Evolutionary conservation across 768 basidiomycete species (phyloP), one percentile per base, ranked within the genome.

Genomic region (Mycena pura): DNA sequence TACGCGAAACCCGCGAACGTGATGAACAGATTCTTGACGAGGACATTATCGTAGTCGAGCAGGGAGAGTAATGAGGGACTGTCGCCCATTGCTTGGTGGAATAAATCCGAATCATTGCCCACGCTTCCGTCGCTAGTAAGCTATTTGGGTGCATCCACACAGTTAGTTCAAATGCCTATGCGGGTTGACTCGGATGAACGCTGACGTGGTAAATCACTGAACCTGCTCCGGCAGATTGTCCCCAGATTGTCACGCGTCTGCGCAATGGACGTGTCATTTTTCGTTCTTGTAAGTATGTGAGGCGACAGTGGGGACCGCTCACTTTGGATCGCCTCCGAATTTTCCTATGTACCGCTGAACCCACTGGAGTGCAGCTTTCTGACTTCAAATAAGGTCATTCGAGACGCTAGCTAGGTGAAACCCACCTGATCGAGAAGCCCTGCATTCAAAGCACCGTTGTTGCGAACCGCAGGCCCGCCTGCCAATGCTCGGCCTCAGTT

Each of bases 211-310:
- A 79, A 73, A 80, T 75, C 0, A 75, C 77, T 14, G 79, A 77
- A n/a, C 76, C 80, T 60, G 78, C 77, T n/a, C 79, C 78, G n/a
- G 79, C 79, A 34, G 77, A 79, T 65, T 79, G 67, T 6, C 79
- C 79, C 78, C 77, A 79, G 15, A 80, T 78, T 9, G 79, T 80
- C 17, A 80, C 78, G 24, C 69, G 73, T 17, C 79, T 80, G 40
- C 13, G 14, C n/a, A 63, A 47, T 49, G 8, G 22, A 21, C n/a
- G 27, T 5, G 29, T 24, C 34, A 4, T 8, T 28, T 45, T 11
- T 25, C n/a, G 14, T n/a, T 41, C 17, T 14, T n/a, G 22, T 2
- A 14, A 24, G 13, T 13, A 22, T 27, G 29, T 22, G 19, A n/a
- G n/a, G n/a, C n/a, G n/a, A n/a, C 2, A 39, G 46, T 45, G n/a